Evolutionary conservation across 2,329 filamentous ascomycete species (phyloP), one percentile per base, ranked within the genome.

Genomic region (Xylariaceae sp.): DNA sequence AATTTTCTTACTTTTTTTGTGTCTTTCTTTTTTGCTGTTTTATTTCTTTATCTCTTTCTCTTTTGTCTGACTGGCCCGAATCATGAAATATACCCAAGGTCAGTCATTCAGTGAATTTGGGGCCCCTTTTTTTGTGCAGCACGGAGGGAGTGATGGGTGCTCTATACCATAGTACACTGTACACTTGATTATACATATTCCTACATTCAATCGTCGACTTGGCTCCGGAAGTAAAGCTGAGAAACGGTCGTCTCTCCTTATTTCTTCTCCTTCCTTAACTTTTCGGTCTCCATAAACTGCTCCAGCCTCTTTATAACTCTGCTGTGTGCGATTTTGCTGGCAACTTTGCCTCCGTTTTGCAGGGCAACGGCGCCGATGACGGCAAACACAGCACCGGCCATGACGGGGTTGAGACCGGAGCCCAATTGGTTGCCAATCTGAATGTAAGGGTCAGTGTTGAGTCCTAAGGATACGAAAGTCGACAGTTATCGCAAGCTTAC

Each of bases 291-390:
- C 23, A 30, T 30, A 30, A 30, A 60, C 48, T 4, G 17, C 35
- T 60, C 61, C 30, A 80, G 47, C 61, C 68, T 73, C 64, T 74
- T 78, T 69, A 96, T 75, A 73, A 96, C 87, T 74, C 87, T 86
- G 67, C 96, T 89, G 71, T 86, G 84, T 51, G 90, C 86, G 56
- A 95, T 76, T 72, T 84, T 82, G 64, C 86, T 88, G 59, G 93
- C 92, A 57, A 89, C 83, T 50, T 87, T 86, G 44, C 88, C 89
- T 51, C 94, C 94, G 66, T 89, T 86, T 74, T 97, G 91, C 70
- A 99, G 78, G n/a, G 91, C 87, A 56, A 99, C 75, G 9, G 94
- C 94, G 18, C 94, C 94, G 50, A 97, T 77, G 57, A 99, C 88
- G 51, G 92, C 90, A 72, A 92, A 90, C 57, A 99, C 69, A 2